phyloP scores from a whole-genome alignment of 2,329 filamentous ascomycete species.

The Boeremia lycopersici region DNA sequence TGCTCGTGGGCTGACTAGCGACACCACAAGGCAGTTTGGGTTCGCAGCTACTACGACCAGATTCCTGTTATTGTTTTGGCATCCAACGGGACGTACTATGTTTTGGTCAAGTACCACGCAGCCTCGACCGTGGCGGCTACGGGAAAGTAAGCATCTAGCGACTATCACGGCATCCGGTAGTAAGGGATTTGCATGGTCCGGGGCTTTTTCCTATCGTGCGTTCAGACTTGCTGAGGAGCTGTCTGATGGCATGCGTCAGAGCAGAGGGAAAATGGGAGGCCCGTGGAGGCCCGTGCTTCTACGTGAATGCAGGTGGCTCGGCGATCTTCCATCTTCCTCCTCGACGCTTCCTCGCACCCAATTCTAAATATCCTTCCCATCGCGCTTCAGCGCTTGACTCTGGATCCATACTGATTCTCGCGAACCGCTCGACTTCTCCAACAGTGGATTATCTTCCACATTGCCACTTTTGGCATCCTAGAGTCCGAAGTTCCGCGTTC shows the following conservation, averaged over 20 bases:
- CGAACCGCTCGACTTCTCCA: slow-evolving; percentile 28
- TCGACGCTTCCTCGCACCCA: slow-evolving; percentile 33
- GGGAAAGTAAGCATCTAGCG: background rate
- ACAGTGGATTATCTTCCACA: slow-evolving; percentile 8
- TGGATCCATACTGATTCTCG: slow-evolving; percentile 16
- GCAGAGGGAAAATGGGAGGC: slow-evolving; percentile 7
- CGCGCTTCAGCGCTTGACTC: slow-evolving; percentile 18
- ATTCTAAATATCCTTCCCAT: slow-evolving; percentile 24
- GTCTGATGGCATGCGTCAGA: slow-evolving; percentile 11
- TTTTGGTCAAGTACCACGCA: background rate
- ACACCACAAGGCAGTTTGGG: slow-evolving; percentile 2
- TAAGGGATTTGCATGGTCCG: background rate
- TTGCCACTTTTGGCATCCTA: slow-evolving; percentile 22
- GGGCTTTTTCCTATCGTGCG: background rate
- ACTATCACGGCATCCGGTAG: background rate
- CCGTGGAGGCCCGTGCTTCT: background rate
- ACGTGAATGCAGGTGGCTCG: too few relatives aligned
- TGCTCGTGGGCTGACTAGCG: slow-evolving; percentile 13
- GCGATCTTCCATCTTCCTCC: too few relatives aligned
- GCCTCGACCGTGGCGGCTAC: background rate
- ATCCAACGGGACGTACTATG: background rate
- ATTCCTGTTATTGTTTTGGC: background rate
- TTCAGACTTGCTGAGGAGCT: background rate
- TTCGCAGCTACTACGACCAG: background rate
- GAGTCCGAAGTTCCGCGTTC: slow-evolving; percentile 33